Percentiles rank a stretch among this genome's conserved stretches.
Evolutionary conservation across 169 alveolate species (phyloP).

Genomic region (Plasmodium fragile): DNA sequence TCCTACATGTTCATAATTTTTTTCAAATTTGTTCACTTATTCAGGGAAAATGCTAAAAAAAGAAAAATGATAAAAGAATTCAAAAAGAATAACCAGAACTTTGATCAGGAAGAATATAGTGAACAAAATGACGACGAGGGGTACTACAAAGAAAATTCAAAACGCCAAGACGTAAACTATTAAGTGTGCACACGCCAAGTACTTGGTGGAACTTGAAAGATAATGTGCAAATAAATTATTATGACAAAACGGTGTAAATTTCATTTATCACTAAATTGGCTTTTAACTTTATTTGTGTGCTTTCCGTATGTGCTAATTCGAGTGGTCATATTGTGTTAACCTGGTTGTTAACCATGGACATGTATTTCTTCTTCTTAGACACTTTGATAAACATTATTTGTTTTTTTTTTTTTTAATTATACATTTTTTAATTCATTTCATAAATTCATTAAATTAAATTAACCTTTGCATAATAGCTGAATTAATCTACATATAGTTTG

Average conservation of each 20-base stretch:
- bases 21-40: slow-evolving; percentile 7
- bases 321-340: not conserved
- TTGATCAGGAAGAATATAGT: slow-evolving; percentile 30
- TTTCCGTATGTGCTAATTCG: not conserved
- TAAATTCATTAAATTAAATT: not conserved
- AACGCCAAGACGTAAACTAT: slow-evolving; percentile 17
- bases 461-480: not conserved
- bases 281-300: not conserved
- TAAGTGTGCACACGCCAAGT: slow-evolving; percentile 10
- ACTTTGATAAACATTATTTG: not conserved
- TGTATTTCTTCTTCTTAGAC: not conserved
- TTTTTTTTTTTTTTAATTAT: not conserved
- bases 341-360: not conserved
- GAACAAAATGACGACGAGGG: slow-evolving; percentile 21
- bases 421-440: not conserved
- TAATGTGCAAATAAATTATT: not conserved
- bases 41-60: slow-evolving; percentile 74
- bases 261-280: not conserved
- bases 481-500: not conserved
- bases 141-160: slow-evolving; percentile 41
- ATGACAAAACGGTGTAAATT: not conserved
- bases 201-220: not conserved
- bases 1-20: slow-evolving; percentile 33
- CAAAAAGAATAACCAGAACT: not conserved
- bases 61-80: slow-evolving; percentile 63